Base-by-base conservation (phyloP, 805 yeast species). In the Sungouiozyma ichnusensis region DNA sequence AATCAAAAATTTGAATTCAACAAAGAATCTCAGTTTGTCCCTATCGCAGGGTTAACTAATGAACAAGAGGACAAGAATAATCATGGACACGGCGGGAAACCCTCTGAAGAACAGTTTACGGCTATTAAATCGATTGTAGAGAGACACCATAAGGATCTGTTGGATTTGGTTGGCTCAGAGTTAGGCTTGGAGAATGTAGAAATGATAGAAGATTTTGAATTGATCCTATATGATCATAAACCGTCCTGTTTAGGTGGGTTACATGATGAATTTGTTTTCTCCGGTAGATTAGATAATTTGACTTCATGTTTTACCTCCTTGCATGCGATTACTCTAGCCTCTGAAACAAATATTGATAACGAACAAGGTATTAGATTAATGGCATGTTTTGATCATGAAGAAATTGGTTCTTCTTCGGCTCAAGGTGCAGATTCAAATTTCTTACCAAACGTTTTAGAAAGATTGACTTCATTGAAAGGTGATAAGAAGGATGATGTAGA, bases 381-480 rank as follows among this genome's bases (percentile, higher is more conserved):
- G 42, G 79, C 95, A 0, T 68, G 88, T 45, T 90, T 92, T 61
- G 98, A 90, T 60, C 97, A 92, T 62, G 98, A 90, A 64, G 98
- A 90, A 62, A 73, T 90, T 50, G 98, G 98, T 0, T 87, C 97
- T 1, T 71, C 78, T 7, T 82, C 95, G 15, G 95, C 95, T 13
- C 97, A 90, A 63, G 98, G 98, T 49, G 98, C 98, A 1, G 88
- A 85, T 55, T 86, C 97, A 1, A 83, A 88, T 45, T 85, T 92
- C 58, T 67, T 90, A 42, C 92, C 92, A 17, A 83, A 86, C 51
- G 71, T 85, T 31, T 60, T 88, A 40, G 75, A 73, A 46, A 75
- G 97, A 56, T 62, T 88, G 37, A 73, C 87, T 1, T 63, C 65
- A 3, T 57, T 74, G 31, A 62, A 66, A 9, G 65, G 67, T 29